Evolutionary conservation across 1,284 basidiomycete genomes (phyloP), one percentile per base, ranked within the genome.

Genomic region (Moniliella sp.): DNA sequence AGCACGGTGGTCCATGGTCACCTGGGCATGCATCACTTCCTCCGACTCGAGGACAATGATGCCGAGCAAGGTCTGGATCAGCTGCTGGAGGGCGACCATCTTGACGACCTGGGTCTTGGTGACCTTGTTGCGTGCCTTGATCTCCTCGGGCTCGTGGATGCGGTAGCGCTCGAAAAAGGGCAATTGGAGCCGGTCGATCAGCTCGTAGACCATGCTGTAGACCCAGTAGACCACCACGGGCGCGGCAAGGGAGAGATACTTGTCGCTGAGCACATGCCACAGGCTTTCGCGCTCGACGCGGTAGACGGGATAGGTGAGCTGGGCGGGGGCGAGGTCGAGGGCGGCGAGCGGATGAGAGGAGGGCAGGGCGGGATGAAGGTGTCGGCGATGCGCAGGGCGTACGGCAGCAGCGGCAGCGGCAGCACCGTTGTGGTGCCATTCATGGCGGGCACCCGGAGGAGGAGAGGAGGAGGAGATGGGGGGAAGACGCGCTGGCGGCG

Each of bases 181-280:
- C 65, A 78, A 73, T 32, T 70, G 67, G 15, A 53, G 36, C 3
- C 30, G 34, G 64, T 97, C 88, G 48, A 99, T 68, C 18, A 64
- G 48, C 56, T 83, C 74, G 66, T 88, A 97, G 57, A 78, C 62
- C 35, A 77, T 64, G 2, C 81, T 84, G 27, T 76, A 63, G 2
- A 63, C 45, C 88, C 88, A 99, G 66, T 97, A 94, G n/a, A 74
- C 71, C 37, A 77, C 37, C 38, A 93, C 55, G 2, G 86, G 86
- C 0, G 73, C 69, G 3, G 71, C 67, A 32, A 93, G 66, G 3
- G 79, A 71, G 26, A 86, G 65, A 41, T 71, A 50, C 37, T 75
- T 68, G 66, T 94, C 88, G 2, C 76, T 68, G 33, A 84, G 48
- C 31, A 66, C 65, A 5, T 71, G 62, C 5, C 79, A 35, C 33